Conservation (phyloP, 805 yeast genomes). For the Wickerhamomyces mucosus region DNA sequence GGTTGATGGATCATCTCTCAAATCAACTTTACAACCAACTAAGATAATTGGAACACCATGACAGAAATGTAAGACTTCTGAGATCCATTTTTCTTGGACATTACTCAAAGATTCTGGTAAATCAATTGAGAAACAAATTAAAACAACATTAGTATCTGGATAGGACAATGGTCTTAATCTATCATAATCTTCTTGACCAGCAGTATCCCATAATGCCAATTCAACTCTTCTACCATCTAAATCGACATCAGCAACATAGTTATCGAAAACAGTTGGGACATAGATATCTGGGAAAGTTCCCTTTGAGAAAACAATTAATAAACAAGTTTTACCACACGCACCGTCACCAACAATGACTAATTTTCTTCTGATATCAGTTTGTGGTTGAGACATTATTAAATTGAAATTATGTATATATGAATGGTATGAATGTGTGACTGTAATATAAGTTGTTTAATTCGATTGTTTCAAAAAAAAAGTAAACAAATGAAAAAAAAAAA, state of each 20-base stretch:
- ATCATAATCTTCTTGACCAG: constrained; percentile 97
- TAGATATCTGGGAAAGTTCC: constrained; percentile 91
- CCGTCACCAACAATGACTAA: constrained; percentile 95
- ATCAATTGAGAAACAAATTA: constrained; percentile 86
- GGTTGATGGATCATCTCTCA: constrained; percentile 74
- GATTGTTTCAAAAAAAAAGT: background rate
- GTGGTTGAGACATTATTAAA: constrained; percentile 18
- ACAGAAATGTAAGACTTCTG: constrained; percentile 89
- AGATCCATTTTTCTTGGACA: constrained; percentile 93
- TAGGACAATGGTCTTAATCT: constrained; percentile 85
- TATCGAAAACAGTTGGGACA: constrained; percentile 95
- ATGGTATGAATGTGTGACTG: background rate
- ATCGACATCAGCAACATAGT: constrained; percentile 94
- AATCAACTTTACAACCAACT: constrained; percentile 87
- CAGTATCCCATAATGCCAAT: constrained; percentile 95
- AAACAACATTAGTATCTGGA: constrained; percentile 86
- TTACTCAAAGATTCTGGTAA: constrained; percentile 88
- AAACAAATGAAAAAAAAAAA: background rate
- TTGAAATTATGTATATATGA: background rate
- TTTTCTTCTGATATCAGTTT: constrained; percentile 48
- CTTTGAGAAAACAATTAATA: constrained; percentile 75
- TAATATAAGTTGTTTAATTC: background rate
- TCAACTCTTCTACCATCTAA: constrained; percentile 88
- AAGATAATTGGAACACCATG: constrained; percentile 88
- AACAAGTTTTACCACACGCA: constrained; percentile 95